These are phyloP conservation scores for Wickerhamiella nectarea DNA, from an alignment of 805 yeast species.

Conservation along the genomic window DNA sequence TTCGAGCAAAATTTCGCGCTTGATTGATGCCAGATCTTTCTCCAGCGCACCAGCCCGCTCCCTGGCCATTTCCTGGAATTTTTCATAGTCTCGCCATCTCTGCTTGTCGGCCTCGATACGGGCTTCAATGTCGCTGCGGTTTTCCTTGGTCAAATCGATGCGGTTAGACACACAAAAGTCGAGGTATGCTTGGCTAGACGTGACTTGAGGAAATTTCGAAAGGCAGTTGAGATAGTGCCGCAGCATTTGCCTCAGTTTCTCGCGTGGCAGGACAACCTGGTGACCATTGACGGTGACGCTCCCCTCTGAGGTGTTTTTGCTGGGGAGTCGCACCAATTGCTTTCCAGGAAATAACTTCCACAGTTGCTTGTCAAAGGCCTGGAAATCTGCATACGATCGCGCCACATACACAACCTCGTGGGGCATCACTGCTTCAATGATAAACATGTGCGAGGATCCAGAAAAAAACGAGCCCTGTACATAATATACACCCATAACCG, in stretches of 20 bases:
- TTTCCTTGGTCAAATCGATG: slow-evolving; percentile 31
- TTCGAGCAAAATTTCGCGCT: slow-evolving; percentile 37
- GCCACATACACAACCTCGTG: slow-evolving; percentile 36
- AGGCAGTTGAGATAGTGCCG: slow-evolving; percentile 56
- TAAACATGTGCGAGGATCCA: slow-evolving; percentile 18
- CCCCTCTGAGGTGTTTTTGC: slow-evolving; percentile 28
- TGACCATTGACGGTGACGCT: slow-evolving; percentile 10
- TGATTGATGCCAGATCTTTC: slow-evolving; percentile 45
- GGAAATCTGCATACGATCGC: slow-evolving; percentile 58
- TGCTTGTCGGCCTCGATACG: slow-evolving; percentile 52
- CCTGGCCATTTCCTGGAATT: slow-evolving; percentile 59
- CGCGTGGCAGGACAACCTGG: slow-evolving; percentile 40
- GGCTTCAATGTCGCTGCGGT: slow-evolving; percentile 40
- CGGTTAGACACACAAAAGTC: slow-evolving; percentile 38
- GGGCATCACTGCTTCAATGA: slow-evolving; percentile 20
- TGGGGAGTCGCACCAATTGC: slow-evolving; percentile 45
- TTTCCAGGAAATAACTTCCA: slow-evolving; percentile 51
- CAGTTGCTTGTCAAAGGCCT: slow-evolving; percentile 39
- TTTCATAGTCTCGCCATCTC: slow-evolving; percentile 46
- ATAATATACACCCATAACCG: slow-evolving; percentile 48
- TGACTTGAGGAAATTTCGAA: slow-evolving; percentile 39
- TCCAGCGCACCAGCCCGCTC: slow-evolving; percentile 42
- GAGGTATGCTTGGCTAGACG: slow-evolving; percentile 37
- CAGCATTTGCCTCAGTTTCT: slow-evolving; percentile 61
- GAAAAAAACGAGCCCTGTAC: slow-evolving; percentile 21